Evolutionary conservation across 176 grass and related monocot genomes (phyloP).

Genomic region (Musa schizocarpa): DNA sequence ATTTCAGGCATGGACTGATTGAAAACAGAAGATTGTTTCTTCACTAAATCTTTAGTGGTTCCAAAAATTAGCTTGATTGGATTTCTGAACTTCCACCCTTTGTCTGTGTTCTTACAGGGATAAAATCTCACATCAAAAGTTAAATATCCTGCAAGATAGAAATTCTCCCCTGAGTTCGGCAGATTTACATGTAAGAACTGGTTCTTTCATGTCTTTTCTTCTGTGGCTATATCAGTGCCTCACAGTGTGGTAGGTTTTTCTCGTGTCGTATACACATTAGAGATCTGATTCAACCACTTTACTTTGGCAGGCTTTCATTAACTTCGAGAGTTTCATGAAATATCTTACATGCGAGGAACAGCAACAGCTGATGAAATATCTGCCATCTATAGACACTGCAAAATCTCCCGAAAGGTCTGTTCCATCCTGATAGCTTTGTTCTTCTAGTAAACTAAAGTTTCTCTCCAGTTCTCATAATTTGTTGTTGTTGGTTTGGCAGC

Average conservation of each 20-base stretch:
- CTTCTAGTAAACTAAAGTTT: not conserved
- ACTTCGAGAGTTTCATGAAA: conserved; percentile 45
- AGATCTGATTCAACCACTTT: conserved; percentile 13
- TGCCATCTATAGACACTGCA: conserved; percentile 42
- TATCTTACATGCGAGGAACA: conserved; percentile 54
- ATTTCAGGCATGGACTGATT: not conserved
- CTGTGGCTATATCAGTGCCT: not conserved
- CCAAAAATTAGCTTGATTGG: not conserved
- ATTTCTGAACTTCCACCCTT: not conserved
- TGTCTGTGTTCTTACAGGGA: conserved; percentile 27
- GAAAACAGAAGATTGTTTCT: not conserved
- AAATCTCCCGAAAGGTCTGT: conserved; percentile 37
- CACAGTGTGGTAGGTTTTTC: not conserved
- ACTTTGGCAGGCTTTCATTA: conserved; percentile 45
- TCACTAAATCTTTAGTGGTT: not conserved
- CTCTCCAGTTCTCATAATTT: not conserved
- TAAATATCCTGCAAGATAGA: conserved; percentile 31
- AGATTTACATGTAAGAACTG: conserved; percentile 36
- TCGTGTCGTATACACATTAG: not conserved
- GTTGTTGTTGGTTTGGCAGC: conserved; percentile 21
- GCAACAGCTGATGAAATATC: conserved; percentile 43
- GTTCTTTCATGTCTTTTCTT: not conserved
- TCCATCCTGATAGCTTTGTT: conserved; percentile 15
- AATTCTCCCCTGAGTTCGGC: conserved; percentile 39
- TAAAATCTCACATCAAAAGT: conserved; percentile 32